Evolutionary conservation across 768 basidiomycete species (phyloP), one percentile per base, ranked within the genome.

Genomic region (Vararia minispora): DNA sequence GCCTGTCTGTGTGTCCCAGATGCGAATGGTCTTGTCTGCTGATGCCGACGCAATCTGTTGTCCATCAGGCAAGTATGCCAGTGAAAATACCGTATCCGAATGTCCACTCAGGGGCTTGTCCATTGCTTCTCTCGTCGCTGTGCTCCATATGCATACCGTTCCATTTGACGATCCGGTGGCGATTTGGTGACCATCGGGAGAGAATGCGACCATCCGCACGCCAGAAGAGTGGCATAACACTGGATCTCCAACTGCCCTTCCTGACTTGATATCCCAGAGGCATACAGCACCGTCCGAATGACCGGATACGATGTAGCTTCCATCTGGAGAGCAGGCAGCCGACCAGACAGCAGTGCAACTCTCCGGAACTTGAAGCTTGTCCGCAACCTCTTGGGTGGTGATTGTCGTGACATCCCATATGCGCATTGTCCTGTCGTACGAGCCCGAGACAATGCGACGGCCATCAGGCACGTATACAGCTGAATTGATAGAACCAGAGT

Each of bases 391-490:
- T 2, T 13, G 14, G 11, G 13, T 63, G 37, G 64, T 61, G n/a
- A n/a, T n/a, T n/a, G n/a, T n/a, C n/a, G n/a, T n/a, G 48, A 64
- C 62, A 48, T 71, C 68, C 69, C 69, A 72, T 5, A 72, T 59
- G 28, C 69, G 61, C 28, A 72, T 64, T 50, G 68, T 57, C 14
- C 63, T 65, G 48, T 72, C 69, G 18, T 71, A 56, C 30, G 57
- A 59, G 11, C 69, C 31, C 14, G 31, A 33, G 31, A 33, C 31
- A 10, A 33, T 33, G 5, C 16, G 14, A 11, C 14, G 20, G 67
- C 9, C 38, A 29, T 14, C 44, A 33, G 33, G 37, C 23, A 7
- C 30, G 22, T 14, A 43, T 20, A 6, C 22, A 3, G 31, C 31
- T n/a, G 39, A 20, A 8, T 8, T 34, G 13, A 44, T 26, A 3